A percentile compares a stretch with the other conserved stretches of the same genome.
These are phyloP conservation scores for Orbilia ellipsospora DNA, from an alignment of 2,329 filamentous ascomycete species.

Conservation along the genomic window DNA sequence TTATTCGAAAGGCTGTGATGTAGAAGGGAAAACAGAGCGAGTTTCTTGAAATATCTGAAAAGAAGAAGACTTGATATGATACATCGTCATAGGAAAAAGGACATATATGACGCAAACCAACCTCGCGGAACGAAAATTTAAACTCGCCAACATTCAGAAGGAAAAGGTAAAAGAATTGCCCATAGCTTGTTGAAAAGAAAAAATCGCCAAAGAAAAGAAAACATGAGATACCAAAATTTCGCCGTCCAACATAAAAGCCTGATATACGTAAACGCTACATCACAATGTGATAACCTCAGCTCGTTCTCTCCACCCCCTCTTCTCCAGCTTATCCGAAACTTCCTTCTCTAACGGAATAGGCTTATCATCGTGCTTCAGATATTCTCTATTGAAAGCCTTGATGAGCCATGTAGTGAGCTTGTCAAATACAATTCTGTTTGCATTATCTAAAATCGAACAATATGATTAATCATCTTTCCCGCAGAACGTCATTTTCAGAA, in stretches of 20 bases:
- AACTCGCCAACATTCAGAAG: background rate
- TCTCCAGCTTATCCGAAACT: constrained; percentile 25
- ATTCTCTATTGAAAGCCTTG: constrained; percentile 98
- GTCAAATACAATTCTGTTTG: constrained; percentile 89
- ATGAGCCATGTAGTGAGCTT: constrained; percentile 87
- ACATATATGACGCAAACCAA: background rate
- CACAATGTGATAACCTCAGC: constrained; percentile 13
- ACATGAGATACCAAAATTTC: constrained; percentile 4
- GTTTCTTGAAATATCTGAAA: background rate
- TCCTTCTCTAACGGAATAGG: constrained; percentile 61
- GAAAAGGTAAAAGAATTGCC: background rate
- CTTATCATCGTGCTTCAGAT: constrained; percentile 69
- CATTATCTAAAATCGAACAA: constrained; percentile 70
- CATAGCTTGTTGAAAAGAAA: background rate
- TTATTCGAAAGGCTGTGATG: too few species aligned
- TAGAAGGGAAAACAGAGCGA: background rate
- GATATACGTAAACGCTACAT: background rate
- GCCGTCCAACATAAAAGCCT: background rate
- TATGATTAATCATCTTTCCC: background rate
- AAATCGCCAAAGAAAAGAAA: constrained; percentile 1
- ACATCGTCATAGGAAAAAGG: too few species aligned
- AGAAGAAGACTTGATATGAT: too few species aligned
- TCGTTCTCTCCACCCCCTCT: constrained; percentile 34
- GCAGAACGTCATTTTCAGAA: background rate
- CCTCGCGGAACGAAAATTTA: constrained; percentile 13